Evolutionary conservation across 75 land plant genomes (phyloP).

Genomic region (Cupressus sempervirens): DNA sequence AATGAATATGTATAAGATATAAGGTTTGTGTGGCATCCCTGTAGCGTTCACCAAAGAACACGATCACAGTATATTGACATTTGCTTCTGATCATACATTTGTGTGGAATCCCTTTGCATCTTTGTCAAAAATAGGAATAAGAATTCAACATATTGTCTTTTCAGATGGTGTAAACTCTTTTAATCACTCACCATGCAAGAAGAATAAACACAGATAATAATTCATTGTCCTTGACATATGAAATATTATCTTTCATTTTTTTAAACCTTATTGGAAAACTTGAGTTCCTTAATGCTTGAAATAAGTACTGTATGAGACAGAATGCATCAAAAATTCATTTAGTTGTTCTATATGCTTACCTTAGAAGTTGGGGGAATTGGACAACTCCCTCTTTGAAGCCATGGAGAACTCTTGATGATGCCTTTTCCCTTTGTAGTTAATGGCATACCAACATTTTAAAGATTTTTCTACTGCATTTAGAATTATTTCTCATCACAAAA

Average conservation of each 20-base stretch:
- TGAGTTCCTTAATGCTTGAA: neutral
- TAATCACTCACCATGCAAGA: neutral
- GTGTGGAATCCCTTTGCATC: no score
- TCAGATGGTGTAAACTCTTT: no score
- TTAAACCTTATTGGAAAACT: neutral
- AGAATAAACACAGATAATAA: neutral
- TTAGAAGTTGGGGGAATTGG: slow-evolving; percentile 46
- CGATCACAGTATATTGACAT: no score
- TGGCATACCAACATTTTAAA: slow-evolving; percentile 5
- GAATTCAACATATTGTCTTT: no score
- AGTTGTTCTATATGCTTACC: slow-evolving; percentile 11
- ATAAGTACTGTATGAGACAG: neutral
- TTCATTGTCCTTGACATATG: neutral
- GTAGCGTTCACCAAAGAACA: no score
- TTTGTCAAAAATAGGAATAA: no score
- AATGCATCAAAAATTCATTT: neutral
- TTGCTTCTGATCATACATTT: no score
- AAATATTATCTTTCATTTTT: neutral
- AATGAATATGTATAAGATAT: no score
- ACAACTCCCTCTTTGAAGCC: slow-evolving; percentile 49
- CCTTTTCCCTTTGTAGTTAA: slow-evolving; percentile 36
- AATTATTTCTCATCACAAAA: neutral
- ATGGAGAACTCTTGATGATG: slow-evolving; percentile 22
- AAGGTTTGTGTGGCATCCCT: no score
- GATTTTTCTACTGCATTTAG: slow-evolving; percentile 2